phyloP scores from a whole-genome alignment of 768 basidiomycete species.

The Mrakia frigida region DNA sequence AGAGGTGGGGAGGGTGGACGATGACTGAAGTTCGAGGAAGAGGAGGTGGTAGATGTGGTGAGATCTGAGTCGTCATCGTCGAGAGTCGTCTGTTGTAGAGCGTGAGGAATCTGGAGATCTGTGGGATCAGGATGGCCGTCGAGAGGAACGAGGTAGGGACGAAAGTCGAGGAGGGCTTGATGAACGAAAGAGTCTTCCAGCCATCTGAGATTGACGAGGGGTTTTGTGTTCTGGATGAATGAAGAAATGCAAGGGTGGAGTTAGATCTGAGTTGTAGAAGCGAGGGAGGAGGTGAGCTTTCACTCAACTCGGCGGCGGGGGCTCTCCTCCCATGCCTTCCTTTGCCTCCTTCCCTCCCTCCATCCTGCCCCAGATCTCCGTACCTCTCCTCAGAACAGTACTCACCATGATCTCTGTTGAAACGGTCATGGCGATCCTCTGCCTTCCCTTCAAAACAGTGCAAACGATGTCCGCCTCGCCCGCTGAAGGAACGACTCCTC shows the following conservation, averaged over 20 bases:
- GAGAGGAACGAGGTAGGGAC: constrained; percentile 16
- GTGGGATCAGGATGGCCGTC: neutral
- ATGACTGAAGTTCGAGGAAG: neutral
- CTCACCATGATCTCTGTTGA: constrained; percentile 6
- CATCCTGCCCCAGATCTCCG: too few relatives aligned
- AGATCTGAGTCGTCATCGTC: neutral
- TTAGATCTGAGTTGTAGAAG: neutral
- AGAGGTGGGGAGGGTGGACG: neutral
- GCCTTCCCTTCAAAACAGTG: neutral
- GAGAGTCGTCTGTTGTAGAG: neutral
- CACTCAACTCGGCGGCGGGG: neutral
- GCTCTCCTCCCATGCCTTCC: too few relatives aligned
- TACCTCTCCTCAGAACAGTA: neutral
- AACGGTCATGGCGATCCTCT: neutral
- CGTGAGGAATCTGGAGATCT: neutral
- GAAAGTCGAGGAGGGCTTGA: constrained; percentile 10
- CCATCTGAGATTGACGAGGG: constrained; percentile 3
- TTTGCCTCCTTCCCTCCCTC: neutral
- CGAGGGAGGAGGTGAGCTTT: neutral
- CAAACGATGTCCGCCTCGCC: neutral
- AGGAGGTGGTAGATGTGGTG: neutral
- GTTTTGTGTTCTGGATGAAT: constrained; percentile 16
- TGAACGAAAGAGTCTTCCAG: constrained; percentile 15
- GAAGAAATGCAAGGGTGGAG: neutral
- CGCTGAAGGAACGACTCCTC: neutral